phyloP scores from a whole-genome alignment of 345 rosid genomes.

The Acer campestre region DNA sequence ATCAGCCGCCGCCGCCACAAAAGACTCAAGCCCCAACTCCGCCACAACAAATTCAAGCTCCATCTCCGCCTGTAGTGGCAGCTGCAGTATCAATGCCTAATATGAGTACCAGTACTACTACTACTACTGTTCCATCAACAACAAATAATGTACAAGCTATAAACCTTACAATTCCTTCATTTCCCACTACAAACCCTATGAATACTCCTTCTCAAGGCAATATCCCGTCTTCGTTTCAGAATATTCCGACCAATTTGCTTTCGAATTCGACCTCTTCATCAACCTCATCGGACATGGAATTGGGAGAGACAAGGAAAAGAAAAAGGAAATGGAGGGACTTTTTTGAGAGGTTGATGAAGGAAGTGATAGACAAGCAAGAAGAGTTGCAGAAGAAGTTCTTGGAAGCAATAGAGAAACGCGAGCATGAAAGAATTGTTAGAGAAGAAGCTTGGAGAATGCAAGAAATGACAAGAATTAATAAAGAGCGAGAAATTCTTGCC shows the following conservation, averaged over 20 bases:
- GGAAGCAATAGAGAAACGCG: conserved; percentile 74
- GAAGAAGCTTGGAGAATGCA: conserved; percentile 87
- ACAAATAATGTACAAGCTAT: conserved; percentile 7
- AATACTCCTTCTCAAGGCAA: background rate
- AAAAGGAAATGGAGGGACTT: conserved; percentile 67
- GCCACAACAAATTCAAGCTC: background rate
- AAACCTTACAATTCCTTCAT: conserved; percentile 3
- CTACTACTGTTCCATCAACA: conserved; percentile 45
- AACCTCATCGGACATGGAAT: conserved; percentile 62
- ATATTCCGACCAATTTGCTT: conserved; percentile 39
- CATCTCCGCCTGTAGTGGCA: no score
- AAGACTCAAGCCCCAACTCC: conserved; percentile 17
- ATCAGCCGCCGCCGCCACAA: conserved; percentile 23
- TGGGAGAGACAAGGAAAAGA: conserved; percentile 39
- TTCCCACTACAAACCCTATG: conserved; percentile 12
- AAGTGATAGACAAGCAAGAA: conserved; percentile 70
- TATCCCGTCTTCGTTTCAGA: conserved; percentile 31
- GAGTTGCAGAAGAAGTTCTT: conserved; percentile 73
- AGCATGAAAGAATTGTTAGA: conserved; percentile 59
- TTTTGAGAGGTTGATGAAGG: conserved; percentile 66
- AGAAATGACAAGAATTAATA: conserved; percentile 62
- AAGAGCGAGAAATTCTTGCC: conserved; percentile 66
- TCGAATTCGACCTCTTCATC: conserved; percentile 69
- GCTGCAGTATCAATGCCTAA: conserved; percentile 17
- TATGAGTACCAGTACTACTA: conserved; percentile 14